phyloP scores from a whole-genome alignment of 2,329 filamentous ascomycete species.

The Thielaviopsis populi region DNA sequence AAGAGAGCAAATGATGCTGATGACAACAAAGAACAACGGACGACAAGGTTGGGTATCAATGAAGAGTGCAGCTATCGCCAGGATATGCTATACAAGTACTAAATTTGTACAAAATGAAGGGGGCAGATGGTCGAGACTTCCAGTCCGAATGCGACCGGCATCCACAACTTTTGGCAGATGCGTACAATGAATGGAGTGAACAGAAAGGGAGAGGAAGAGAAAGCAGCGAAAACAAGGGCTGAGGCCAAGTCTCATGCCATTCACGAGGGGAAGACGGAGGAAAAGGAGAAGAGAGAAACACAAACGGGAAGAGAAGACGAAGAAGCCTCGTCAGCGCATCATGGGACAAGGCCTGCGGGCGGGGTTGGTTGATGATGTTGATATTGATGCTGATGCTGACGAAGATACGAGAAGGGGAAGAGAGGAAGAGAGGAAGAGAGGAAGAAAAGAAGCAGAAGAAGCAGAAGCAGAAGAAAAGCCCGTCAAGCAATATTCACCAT shows the following conservation, averaged over 20 bases:
- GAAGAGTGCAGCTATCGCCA: background rate
- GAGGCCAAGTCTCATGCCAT: conserved; percentile 5
- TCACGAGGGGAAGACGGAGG: background rate
- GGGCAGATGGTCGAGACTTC: background rate
- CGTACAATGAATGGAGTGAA: background rate
- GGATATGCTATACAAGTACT: conserved; percentile 1
- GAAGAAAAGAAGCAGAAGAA: conserved; percentile 1
- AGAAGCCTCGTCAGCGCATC: background rate
- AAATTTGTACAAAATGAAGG: background rate
- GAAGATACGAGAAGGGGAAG: background rate
- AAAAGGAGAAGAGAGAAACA: too few species aligned
- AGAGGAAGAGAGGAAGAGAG: conserved; percentile 4
- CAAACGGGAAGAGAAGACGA: background rate
- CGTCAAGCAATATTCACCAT: background rate
- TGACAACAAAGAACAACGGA: background rate
- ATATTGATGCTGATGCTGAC: background rate
- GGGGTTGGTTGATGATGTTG: background rate
- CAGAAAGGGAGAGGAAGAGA: conserved; percentile 4
- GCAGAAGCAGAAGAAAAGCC: conserved; percentile 1
- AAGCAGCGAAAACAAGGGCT: background rate
- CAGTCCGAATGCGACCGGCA: background rate
- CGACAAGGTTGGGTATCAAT: conserved; percentile 5
- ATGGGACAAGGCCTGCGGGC: background rate
- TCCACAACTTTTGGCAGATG: background rate
- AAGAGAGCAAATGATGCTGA: background rate